Percentiles rank a stretch among this genome's conserved stretches.
Evolutionary conservation across 1,139 yeast species (phyloP).

Genomic region (Zygoascus sp.): DNA sequence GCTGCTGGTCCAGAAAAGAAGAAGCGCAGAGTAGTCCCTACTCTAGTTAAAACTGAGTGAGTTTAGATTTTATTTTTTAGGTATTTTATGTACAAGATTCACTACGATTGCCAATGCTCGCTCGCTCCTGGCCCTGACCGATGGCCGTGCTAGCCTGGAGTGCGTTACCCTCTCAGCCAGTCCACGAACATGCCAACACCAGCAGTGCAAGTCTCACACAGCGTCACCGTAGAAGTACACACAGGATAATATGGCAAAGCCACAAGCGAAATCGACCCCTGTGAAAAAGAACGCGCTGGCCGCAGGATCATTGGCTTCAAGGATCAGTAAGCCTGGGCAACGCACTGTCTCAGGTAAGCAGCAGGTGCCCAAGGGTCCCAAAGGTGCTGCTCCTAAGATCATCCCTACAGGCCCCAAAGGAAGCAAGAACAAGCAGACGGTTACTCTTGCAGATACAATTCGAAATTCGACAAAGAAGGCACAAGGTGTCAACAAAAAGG

Average conservation of each 20-base stretch:
- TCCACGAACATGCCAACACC: too few relatives aligned
- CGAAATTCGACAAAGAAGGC: background rate
- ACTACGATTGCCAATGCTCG: background rate
- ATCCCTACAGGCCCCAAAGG: background rate
- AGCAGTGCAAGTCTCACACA: too few relatives aligned
- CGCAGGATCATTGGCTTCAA: background rate
- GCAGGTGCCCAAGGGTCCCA: background rate
- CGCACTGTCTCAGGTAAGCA: background rate
- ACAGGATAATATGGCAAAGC: slow-evolving; percentile 1
- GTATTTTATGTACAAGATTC: background rate
- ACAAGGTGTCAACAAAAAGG: background rate
- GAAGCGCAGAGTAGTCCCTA: slow-evolving; percentile 46
- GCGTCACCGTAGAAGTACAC: too few relatives aligned
- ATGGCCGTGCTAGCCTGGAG: too few relatives aligned
- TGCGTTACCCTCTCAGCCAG: background rate
- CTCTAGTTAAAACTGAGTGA: slow-evolving; percentile 30
- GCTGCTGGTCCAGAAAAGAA: slow-evolving; percentile 30
- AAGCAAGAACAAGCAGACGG: background rate
- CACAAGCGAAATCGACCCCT: background rate
- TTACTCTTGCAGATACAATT: background rate
- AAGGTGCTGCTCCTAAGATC: background rate
- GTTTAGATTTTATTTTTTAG: background rate
- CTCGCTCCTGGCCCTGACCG: too few relatives aligned
- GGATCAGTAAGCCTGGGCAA: background rate
- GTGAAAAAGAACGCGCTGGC: background rate